Percentiles rank a stretch among this genome's conserved stretches.
phyloP scores from a whole-genome alignment of 148 eudicot species.

The Bassia scoparia region DNA sequence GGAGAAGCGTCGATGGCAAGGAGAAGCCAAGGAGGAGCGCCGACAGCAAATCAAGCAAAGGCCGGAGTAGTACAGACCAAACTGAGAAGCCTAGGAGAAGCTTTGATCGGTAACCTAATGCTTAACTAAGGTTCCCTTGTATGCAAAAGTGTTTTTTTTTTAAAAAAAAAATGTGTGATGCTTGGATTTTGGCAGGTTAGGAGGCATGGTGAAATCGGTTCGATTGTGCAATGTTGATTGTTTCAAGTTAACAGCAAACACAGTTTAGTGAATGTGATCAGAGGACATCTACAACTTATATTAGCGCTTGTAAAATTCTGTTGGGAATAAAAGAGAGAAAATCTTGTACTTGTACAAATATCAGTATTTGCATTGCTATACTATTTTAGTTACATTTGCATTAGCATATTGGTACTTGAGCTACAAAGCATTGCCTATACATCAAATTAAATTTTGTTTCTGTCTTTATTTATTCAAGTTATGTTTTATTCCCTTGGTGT shows the following conservation, averaged over 20 bases:
- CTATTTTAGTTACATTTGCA: too few relatives aligned
- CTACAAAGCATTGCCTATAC: too few relatives aligned
- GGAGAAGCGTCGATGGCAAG: slow-evolving; percentile 27
- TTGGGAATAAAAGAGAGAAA: too few relatives aligned
- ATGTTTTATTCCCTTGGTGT: too few relatives aligned
- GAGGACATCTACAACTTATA: not conserved
- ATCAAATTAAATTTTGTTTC: too few relatives aligned
- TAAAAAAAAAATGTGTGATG: not conserved
- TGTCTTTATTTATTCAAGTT: too few relatives aligned
- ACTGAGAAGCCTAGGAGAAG: slow-evolving; percentile 53
- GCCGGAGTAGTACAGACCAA: slow-evolving; percentile 36
- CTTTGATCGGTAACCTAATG: slow-evolving; percentile 52
- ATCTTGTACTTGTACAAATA: too few relatives aligned
- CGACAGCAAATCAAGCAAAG: slow-evolving; percentile 31
- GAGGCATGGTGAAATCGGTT: slow-evolving; percentile 61
- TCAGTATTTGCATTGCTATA: too few relatives aligned
- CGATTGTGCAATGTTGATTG: slow-evolving; percentile 66
- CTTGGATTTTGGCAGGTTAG: slow-evolving; percentile 47
- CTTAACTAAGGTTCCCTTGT: not conserved
- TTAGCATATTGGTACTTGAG: too few relatives aligned
- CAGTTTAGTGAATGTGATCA: slow-evolving; percentile 7
- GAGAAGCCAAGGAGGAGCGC: slow-evolving; percentile 34
- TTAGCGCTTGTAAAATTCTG: too few relatives aligned
- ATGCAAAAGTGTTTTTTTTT: not conserved
- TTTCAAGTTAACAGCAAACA: slow-evolving; percentile 44